A percentile compares a stretch with the other conserved stretches of the same genome.
phyloP scores from a whole-genome alignment of 192 early-diverging fungal species.

The Gryganskiella cystojenkinii region DNA sequence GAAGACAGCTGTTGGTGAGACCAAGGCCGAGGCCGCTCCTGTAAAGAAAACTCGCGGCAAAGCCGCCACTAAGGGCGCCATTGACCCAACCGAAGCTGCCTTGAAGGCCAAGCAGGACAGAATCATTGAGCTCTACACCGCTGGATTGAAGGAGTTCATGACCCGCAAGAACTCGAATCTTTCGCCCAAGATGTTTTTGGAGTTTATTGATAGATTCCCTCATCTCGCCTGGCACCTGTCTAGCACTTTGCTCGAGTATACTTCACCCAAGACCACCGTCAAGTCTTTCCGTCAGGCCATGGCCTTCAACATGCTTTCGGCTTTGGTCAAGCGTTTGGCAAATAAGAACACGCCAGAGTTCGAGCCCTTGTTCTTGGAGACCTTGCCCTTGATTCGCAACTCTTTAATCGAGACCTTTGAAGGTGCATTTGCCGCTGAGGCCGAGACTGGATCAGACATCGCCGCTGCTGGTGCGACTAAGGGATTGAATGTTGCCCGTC shows the following conservation, averaged over 20 bases:
- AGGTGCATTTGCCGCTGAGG: conserved; percentile 32
- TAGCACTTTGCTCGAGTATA: conserved; percentile 63
- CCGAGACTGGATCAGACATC: conserved; percentile 9
- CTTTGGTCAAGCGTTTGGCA: conserved; percentile 54
- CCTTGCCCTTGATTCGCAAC: conserved; percentile 47
- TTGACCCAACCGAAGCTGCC: conserved; percentile 22
- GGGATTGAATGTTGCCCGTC: conserved; percentile 48
- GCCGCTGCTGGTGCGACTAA: conserved; percentile 13
- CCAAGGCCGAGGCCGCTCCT: conserved; percentile 36
- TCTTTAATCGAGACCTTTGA: conserved; percentile 55
- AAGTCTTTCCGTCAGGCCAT: conserved; percentile 76
- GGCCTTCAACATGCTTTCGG: conserved; percentile 60
- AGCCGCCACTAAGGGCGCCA: conserved; percentile 9
- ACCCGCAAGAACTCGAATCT: conserved; percentile 77
- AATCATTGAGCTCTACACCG: conserved; percentile 64
- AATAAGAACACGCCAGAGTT: conserved; percentile 54
- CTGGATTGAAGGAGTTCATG: conserved; percentile 77
- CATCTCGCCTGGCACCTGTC: conserved; percentile 71
- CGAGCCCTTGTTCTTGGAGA: conserved; percentile 42
- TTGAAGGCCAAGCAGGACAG: conserved; percentile 45
- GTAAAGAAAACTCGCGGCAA: conserved; percentile 36
- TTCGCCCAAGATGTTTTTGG: conserved; percentile 75
- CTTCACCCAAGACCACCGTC: conserved; percentile 58
- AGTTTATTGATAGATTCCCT: conserved; percentile 69
- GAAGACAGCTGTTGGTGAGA: conserved; percentile 41